Percentiles rank a stretch among this genome's conserved stretches.
These are phyloP conservation scores for Carnegiea gigantea DNA, from an alignment of 179 eudicot species.

Conservation along the genomic window DNA sequence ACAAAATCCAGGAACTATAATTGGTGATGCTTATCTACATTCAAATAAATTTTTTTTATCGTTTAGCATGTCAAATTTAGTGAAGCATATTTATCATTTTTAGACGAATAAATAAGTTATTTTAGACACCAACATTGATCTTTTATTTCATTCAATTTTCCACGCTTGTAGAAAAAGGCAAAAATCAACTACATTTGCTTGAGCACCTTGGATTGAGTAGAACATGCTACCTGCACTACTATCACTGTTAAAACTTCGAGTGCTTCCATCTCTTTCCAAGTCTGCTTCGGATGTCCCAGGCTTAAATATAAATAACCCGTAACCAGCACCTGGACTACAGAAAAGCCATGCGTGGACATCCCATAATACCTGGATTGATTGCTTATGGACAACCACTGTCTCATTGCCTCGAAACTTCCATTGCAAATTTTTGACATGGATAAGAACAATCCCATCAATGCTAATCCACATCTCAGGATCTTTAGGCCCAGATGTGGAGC, in stretches of 20 bases:
- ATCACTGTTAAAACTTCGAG: constrained; percentile 36
- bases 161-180: constrained; percentile 76
- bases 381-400: constrained; percentile 60
- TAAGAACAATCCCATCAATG: constrained; percentile 59
- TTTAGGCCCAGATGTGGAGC: constrained; percentile 48
- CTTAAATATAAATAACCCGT: constrained; percentile 74
- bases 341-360: constrained; percentile 90
- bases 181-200: constrained; percentile 47
- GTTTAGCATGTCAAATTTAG: not conserved
- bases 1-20: no score
- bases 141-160: constrained; percentile 65
- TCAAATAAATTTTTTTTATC: no score
- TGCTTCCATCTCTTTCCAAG: constrained; percentile 39
- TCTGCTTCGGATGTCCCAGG: constrained; percentile 48
- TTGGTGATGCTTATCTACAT: no score
- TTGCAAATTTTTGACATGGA: constrained; percentile 64
- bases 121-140: not conserved
- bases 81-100: not conserved
- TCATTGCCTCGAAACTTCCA: constrained; percentile 94
- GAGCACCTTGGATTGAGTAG: constrained; percentile 42
- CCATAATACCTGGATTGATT: constrained; percentile 74
- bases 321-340: constrained; percentile 50
- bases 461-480: constrained; percentile 85
- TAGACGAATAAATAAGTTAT: not conserved
- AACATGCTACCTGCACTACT: constrained; percentile 49